Conservation (phyloP, 164 flowering plant genomes). For the Vitis labrusca region DNA sequence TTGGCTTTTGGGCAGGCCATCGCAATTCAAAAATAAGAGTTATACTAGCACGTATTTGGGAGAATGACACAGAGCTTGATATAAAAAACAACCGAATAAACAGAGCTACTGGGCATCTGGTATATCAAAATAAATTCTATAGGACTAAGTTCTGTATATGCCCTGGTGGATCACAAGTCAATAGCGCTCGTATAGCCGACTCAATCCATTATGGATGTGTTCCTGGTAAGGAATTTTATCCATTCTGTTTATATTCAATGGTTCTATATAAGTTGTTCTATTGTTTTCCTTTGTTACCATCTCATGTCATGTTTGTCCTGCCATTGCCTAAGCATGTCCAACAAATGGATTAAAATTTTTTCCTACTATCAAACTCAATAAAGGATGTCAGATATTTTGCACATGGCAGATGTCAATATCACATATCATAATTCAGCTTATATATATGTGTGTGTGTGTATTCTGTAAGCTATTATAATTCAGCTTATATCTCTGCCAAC, state of each 20-base stretch:
- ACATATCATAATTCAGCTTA: too few species aligned
- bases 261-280: too few species aligned
- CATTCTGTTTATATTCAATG: too few species aligned
- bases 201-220: conserved; percentile 97
- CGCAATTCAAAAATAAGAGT: conserved; percentile 77
- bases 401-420: too few species aligned
- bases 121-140: conserved; percentile 86
- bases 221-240: conserved; percentile 61
- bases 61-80: conserved; percentile 92
- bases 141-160: conserved; percentile 90
- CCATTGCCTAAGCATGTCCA: too few species aligned
- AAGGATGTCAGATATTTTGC: too few species aligned
- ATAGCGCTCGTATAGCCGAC: conserved; percentile 92
- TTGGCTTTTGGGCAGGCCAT: conserved; percentile 4
- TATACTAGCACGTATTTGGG: conserved; percentile 89
- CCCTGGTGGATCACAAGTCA: conserved; percentile 99
- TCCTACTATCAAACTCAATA: too few species aligned
- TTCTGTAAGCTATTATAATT: too few species aligned
- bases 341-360: too few species aligned
- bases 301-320: too few species aligned
- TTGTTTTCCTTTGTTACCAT: background rate
- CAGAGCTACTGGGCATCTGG: conserved; percentile 77
- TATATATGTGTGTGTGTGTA: too few species aligned
- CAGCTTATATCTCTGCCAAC: too few species aligned
- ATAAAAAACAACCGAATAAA: conserved; percentile 77